phyloP scores from a whole-genome alignment of 148 eudicot species.

The Arbutus unedo region DNA sequence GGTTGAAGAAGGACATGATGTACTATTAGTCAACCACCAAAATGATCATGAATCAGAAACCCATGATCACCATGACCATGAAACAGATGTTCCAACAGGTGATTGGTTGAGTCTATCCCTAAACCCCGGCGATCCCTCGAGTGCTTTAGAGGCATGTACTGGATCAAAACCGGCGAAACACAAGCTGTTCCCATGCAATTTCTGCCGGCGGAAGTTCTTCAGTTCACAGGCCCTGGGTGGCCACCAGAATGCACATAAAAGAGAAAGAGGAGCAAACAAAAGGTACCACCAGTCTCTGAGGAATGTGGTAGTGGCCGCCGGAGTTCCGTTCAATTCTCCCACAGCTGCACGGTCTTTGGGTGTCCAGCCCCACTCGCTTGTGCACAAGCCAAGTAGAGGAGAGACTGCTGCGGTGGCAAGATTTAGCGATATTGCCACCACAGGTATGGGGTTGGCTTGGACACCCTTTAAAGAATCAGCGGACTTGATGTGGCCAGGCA shows the following conservation, averaged over 20 bases:
- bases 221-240: slow-evolving; percentile 44
- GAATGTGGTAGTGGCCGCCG: not conserved
- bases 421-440: not conserved
- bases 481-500: slow-evolving; percentile 27
- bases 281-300: slow-evolving; percentile 1
- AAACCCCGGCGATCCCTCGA: slow-evolving; percentile 1
- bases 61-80: slow-evolving; percentile 9
- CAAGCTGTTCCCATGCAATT: slow-evolving; percentile 33
- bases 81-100: not conserved
- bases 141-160: slow-evolving; percentile 4
- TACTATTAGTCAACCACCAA: not conserved
- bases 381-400: slow-evolving; percentile 21
- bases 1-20: not conserved
- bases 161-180: not conserved
- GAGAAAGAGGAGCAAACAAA: slow-evolving; percentile 25
- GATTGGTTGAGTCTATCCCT: slow-evolving; percentile 25
- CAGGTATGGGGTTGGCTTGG: not conserved
- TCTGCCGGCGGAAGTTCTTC: slow-evolving; percentile 32
- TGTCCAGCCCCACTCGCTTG: slow-evolving; percentile 26
- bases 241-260: slow-evolving; percentile 46
- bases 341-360: slow-evolving; percentile 14
- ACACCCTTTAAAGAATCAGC: slow-evolving; percentile 13
- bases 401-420: not conserved
- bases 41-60: not conserved
- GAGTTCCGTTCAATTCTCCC: not conserved